Percentiles rank a stretch among this genome's conserved stretches.
phyloP scores from a whole-genome alignment of 805 yeast genomes.

The Candida methanosorbosa region DNA sequence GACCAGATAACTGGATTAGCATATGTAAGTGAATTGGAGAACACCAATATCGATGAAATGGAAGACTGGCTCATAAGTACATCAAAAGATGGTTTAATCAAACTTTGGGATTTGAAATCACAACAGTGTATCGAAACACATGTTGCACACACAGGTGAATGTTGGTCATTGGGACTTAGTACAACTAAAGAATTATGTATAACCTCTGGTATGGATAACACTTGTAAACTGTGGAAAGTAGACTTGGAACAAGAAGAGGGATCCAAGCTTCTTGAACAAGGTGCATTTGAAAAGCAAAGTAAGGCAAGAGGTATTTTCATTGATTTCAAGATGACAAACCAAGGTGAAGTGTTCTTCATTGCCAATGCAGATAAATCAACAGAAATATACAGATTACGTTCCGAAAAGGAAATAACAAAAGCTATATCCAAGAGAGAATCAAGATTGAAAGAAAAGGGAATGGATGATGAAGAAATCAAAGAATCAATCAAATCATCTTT shows the following conservation, averaged over 20 bases:
- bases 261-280: conserved; percentile 46
- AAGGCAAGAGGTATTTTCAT: conserved; percentile 61
- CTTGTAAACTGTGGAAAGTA: conserved; percentile 76
- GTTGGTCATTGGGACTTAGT: conserved; percentile 70
- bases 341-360: conserved; percentile 47
- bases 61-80: conserved; percentile 69
- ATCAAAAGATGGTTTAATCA: conserved; percentile 84
- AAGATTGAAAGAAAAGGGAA: conserved; percentile 67
- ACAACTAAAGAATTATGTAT: conserved; percentile 32
- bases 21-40: conserved; percentile 30
- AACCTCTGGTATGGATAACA: conserved; percentile 76
- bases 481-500: conserved; percentile 37
- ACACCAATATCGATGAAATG: conserved; percentile 35
- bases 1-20: conserved; percentile 76
- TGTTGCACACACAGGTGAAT: conserved; percentile 86
- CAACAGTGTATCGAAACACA: conserved; percentile 93
- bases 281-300: conserved; percentile 67
- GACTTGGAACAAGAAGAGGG: conserved; percentile 42
- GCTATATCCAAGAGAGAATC: conserved; percentile 71
- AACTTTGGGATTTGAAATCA: conserved; percentile 86
- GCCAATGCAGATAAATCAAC: conserved; percentile 77
- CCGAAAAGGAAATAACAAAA: conserved; percentile 67
- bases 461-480: conserved; percentile 48
- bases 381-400: conserved; percentile 72
- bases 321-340: conserved; percentile 33